Base-by-base conservation (phyloP, 495 filamentous ascomycete species). In the Rhypophila decipiens region DNA sequence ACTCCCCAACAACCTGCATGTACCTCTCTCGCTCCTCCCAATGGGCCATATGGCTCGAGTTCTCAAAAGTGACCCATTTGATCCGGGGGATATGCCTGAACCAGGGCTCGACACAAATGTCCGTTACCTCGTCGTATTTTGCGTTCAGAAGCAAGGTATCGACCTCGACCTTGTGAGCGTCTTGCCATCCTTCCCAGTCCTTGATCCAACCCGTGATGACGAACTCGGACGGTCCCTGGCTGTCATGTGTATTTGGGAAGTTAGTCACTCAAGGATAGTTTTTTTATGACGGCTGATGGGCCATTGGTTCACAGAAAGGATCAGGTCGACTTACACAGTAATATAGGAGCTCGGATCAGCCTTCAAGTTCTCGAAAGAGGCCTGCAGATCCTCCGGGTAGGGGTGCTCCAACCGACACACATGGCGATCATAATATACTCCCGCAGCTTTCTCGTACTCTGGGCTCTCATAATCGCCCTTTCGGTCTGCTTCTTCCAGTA, bases 81-180 rank as follows among this genome's bases (percentile, higher is more conserved):
- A 72, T 68, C 35, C 68, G 68, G 1, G 55, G 39, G 24, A 75
- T 72, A 2, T 55, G 34, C 12, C 57, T 44, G 49, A 75, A 76
- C 57, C 66, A 78, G 3, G 72, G 72, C 41, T 56, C 53, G 0
- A 71, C 52, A 13, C 57, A 57, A 13, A 60, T 42, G 33, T 77
- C 73, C 34, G 64, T 61, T 5, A 65, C 69, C 44, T 74, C 70
- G 43, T 80, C 77, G 33, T 74, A 72, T 7, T 60, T 51, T 0
- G 75, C 75, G 49, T 80, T 80, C 17, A 74, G 55, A 11, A 79
- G 58, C 33, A 80, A 55, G 2, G 69, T 70, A 20, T 62, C 53
- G 7, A 60, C 67, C 17, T 62, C 45, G 47, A 79, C 74, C 15
- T 73, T 67, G 38, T 66, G 60, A 15, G 67, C 53, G 4, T 59